These are phyloP conservation scores for Claviceps lovelessii DNA, from an alignment of 2,329 filamentous ascomycete genomes.

Conservation along the genomic window DNA sequence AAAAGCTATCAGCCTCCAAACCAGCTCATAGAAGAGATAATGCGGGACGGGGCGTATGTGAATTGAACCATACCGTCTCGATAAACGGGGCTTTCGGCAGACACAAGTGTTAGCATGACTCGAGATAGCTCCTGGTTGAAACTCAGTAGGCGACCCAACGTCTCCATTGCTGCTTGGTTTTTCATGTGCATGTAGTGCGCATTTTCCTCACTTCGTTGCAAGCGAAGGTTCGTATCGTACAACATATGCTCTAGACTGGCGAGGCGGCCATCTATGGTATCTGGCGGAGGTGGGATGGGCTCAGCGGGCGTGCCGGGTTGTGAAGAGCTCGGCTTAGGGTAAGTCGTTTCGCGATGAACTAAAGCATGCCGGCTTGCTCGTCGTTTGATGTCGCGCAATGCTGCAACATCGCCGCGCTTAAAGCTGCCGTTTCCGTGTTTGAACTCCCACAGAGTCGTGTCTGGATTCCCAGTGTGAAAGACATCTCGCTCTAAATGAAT, in stretches of 20 bases:
- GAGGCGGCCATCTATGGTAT: constrained; percentile 63
- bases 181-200: constrained; percentile 66
- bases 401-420: constrained; percentile 83
- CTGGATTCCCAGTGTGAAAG: constrained; percentile 86
- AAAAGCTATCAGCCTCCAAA: neutral
- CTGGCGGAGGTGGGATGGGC: constrained; percentile 54
- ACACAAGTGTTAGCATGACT: constrained; percentile 57
- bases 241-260: constrained; percentile 65
- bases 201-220: constrained; percentile 72
- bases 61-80: constrained; percentile 54
- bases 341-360: constrained; percentile 81
- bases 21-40: neutral
- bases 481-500: constrained; percentile 71
- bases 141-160: constrained; percentile 53
- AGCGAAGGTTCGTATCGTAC: constrained; percentile 62
- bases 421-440: constrained; percentile 97
- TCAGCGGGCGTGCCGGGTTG: constrained; percentile 79
- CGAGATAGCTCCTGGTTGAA: constrained; percentile 77
- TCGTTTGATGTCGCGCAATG: constrained; percentile 87
- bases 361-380: constrained; percentile 84
- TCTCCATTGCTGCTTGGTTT: constrained; percentile 70
- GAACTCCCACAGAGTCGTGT: constrained; percentile 94
- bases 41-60: too few relatives aligned
- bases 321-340: constrained; percentile 58
- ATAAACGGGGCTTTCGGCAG: constrained; percentile 62